Evolutionary conservation across 2,329 filamentous ascomycete genomes (phyloP).

Genomic region (Colletotrichum kahawae): DNA sequence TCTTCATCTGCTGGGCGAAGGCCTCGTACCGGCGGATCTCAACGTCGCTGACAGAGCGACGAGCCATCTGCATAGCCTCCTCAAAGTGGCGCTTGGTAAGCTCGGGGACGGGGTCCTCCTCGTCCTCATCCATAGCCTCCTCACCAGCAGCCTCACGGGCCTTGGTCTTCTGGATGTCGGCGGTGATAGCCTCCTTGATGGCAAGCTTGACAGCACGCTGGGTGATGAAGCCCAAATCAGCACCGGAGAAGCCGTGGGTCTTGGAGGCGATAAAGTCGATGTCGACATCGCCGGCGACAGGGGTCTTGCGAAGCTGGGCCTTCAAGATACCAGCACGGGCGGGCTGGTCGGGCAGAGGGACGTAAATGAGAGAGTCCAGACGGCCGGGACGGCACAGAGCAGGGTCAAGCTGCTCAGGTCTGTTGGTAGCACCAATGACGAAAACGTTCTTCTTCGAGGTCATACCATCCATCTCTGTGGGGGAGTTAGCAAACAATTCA

Average conservation of each 20-base stretch:
- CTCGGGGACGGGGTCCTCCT: conserved; percentile 92
- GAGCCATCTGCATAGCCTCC: conserved; percentile 95
- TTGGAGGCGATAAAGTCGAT: conserved; percentile 91
- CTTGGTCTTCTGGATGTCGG: conserved; percentile 90
- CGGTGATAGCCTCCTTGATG: conserved; percentile 93
- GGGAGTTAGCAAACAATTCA: neutral
- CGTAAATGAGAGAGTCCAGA: conserved; percentile 98
- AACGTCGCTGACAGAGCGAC: conserved; percentile 92
- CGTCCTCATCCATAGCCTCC: conserved; percentile 84
- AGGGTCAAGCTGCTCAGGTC: conserved; percentile 97
- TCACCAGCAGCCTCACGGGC: conserved; percentile 85
- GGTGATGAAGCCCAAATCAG: conserved; percentile 98
- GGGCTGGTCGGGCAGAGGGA: conserved; percentile 90
- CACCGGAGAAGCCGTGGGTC: conserved; percentile 99
- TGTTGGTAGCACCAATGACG: conserved; percentile 98
- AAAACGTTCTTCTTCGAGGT: conserved; percentile 99
- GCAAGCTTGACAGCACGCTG: conserved; percentile 99
- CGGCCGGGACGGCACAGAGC: conserved; percentile 97
- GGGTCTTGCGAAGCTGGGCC: conserved; percentile 98
- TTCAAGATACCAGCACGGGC: conserved; percentile 90
- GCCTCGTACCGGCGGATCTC: conserved; percentile 99
- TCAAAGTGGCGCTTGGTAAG: conserved; percentile 97
- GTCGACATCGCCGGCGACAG: conserved; percentile 86
- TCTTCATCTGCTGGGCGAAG: conserved; percentile 99
- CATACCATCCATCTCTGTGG: conserved; percentile 96